A percentile compares a stretch with the other conserved stretches of the same genome.
These are phyloP conservation scores for Penicillium brevicompactum DNA, from an alignment of 2,329 filamentous ascomycete species.

Conservation along the genomic window DNA sequence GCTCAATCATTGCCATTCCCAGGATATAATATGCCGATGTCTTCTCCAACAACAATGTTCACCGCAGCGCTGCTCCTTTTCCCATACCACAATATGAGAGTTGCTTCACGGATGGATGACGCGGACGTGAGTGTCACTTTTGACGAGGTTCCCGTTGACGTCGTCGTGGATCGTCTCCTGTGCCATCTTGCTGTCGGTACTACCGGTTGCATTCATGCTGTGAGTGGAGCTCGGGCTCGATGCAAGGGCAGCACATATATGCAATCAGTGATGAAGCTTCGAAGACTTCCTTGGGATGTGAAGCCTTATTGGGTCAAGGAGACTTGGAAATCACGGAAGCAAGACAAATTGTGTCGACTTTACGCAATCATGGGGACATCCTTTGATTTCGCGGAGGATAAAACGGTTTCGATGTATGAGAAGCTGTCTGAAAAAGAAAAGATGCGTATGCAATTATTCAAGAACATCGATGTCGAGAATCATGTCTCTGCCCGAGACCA, in stretches of 20 bases:
- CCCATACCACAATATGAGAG: background rate
- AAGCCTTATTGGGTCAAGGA: background rate
- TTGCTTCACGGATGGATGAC: background rate
- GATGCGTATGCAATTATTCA: background rate
- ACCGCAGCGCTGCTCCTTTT: constrained; percentile 2
- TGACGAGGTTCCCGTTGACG: constrained; percentile 13
- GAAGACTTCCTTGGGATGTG: constrained; percentile 1
- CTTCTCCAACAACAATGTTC: constrained; percentile 3
- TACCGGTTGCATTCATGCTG: constrained; percentile 6
- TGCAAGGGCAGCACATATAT: background rate
- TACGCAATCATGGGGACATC: background rate
- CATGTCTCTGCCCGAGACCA: background rate
- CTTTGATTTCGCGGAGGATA: background rate
- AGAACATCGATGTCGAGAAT: background rate
- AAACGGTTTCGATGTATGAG: background rate
- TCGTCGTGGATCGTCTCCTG: constrained; percentile 10
- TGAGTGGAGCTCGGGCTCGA: background rate
- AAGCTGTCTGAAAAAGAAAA: background rate
- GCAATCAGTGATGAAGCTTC: background rate
- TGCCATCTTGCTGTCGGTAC: constrained; percentile 9
- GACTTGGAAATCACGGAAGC: background rate
- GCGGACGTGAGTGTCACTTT: background rate
- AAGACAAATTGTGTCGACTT: background rate
- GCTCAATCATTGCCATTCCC: constrained; percentile 10
- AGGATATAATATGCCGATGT: constrained; percentile 8